A percentile compares a stretch with the other conserved stretches of the same genome.
Evolutionary conservation across 768 basidiomycete species (phyloP).

Genomic region (Grammothele lineata): DNA sequence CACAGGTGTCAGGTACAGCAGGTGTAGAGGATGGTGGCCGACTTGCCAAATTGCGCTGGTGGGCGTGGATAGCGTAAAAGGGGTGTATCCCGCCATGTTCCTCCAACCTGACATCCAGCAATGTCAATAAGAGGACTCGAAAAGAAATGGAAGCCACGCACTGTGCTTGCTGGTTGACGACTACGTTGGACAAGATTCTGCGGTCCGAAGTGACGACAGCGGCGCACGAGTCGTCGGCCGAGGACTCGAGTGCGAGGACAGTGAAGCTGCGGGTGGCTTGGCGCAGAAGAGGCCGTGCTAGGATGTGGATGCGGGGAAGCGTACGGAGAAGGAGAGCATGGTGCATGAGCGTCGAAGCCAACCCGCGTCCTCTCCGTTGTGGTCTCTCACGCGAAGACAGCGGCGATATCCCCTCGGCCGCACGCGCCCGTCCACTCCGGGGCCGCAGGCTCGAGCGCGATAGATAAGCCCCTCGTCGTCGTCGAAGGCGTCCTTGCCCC

Average conservation of each 20-base stretch:
- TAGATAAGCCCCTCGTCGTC: too few species aligned
- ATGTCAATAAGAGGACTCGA: too few species aligned
- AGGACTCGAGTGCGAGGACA: constrained; percentile 77
- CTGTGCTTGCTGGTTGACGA: constrained; percentile 76
- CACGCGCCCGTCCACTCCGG: too few species aligned
- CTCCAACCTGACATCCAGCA: constrained; percentile 41
- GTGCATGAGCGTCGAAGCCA: constrained; percentile 1
- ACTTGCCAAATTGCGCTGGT: constrained; percentile 73
- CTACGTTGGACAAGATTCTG: constrained; percentile 76
- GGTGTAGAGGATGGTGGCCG: neutral
- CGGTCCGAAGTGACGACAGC: constrained; percentile 75
- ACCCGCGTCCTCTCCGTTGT: too few species aligned
- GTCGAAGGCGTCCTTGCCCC: too few species aligned
- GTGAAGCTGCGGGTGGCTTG: constrained; percentile 37
- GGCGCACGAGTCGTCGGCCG: constrained; percentile 92
- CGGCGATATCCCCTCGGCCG: too few species aligned
- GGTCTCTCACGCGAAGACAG: too few species aligned
- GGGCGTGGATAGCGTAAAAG: constrained; percentile 67
- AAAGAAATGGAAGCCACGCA: constrained; percentile 26
- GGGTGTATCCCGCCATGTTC: constrained; percentile 74
- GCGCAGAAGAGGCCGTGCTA: neutral
- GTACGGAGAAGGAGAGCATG: neutral
- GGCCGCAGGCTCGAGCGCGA: too few species aligned
- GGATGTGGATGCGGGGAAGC: neutral
- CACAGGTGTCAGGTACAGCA: neutral